Evolutionary conservation across 1,139 yeast species (phyloP), one percentile per base, ranked within the genome.

Genomic region (Blastobotrys apis): DNA sequence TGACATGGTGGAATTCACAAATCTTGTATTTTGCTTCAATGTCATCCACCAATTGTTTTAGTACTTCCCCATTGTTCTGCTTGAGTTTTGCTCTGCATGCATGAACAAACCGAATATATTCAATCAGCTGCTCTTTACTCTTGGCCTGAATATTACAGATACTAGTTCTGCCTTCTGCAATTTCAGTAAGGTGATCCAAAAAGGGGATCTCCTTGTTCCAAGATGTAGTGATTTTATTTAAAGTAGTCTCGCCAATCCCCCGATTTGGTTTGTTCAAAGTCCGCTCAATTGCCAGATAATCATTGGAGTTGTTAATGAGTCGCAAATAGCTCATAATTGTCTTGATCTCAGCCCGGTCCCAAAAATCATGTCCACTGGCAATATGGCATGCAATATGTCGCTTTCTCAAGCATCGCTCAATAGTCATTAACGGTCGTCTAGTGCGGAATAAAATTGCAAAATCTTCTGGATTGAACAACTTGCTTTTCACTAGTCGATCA

Each of bases 321-420:
- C 85, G 70, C 25, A 92, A 59, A 52, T 81, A 78, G 57, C 81
- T 85, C 40, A 88, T 50, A 44, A 85, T 69, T 0, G 77, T 67
- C 16, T 71, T 67, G 12, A 86, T 81, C 58, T 86, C 95, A 47
- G 75, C 75, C 29, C 84, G 65, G 33, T 84, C 88, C 90, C 94
- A 85, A 56, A 87, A 85, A 1, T 86, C 81, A 41, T 71, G 70
- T 0, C 96, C 96, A 43, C 81, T 78, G 1, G 82, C 70, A 55
- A 88, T 73, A 12, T 64, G 63, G 56, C 85, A 85, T 0, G 94
- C 90, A 8, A 90, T 73, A 6, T 72, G 64, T 3, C 66, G 65
- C 39, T 65, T 68, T 1, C 77, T 69, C 17, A 90, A 64, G 23
- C 77, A 82, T 30, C 73, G 73, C 57, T 88, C 97, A 8, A 87